Base-by-base conservation (phyloP, 2,329 filamentous ascomycete genomes). In the Botrytis aclada region DNA sequence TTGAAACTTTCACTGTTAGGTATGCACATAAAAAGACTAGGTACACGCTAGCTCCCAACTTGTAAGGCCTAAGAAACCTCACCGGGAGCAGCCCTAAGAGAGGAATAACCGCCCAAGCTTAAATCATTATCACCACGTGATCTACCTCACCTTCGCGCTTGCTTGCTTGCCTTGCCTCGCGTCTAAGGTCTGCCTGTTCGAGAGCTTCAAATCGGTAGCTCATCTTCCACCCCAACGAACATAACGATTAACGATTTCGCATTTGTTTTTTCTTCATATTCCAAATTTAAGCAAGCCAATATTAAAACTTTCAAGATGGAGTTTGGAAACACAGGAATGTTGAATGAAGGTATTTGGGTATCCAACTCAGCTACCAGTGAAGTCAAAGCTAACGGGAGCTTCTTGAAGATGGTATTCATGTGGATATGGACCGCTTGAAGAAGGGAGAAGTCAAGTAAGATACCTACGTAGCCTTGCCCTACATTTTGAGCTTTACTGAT, bases 361-460 rank as follows among this genome's bases (percentile, higher is more conserved):
- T 45, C 56, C 34, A 69, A 70, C 67, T 54, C 75, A 74, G 73
- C 76, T 71, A 71, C 56, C 71, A 74, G 74, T 60, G 56, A 56
- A 47, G 64, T 63, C 67, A 75, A 58, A 80, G 77, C 79, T 81
- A 78, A 80, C 74, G 61, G 39, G 56, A 77, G 75, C 76, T 78
- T 71, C 62, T 51, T 65, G 25, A 80, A 98, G 96, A 99, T 95
- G 96, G 96, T 83, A 98, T 99, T 83, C 96, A 99, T 83, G 88
- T 99, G 79, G 96, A 99, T 82, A 99, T 99, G 96, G 93, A 98
- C 81, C 92, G 96, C 81, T 86, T 99, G 84, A 99, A 99, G 91
- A 96, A 94, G 84, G 96, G 96, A 75, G 96, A 99, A 86, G 95
- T 99, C 83, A 99, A 99, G 94, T 98, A 86, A 85, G 94, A 86